These are phyloP conservation scores for Trapa incisa DNA, from an alignment of 345 rosid species.

Conservation along the genomic window DNA sequence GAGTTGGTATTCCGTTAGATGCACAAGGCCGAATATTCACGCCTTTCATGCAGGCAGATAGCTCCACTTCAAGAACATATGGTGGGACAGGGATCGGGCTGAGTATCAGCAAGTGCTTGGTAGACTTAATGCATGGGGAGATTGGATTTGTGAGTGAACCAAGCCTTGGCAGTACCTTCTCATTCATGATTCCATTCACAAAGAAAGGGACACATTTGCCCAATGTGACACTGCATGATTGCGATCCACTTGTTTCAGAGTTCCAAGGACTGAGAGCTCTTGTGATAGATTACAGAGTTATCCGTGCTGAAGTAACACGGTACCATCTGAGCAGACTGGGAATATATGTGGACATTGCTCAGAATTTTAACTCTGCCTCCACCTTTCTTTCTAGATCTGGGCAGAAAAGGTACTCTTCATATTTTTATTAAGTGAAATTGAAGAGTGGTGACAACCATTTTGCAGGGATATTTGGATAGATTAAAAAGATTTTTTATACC, in stretches of 20 bases:
- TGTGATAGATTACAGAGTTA: slow-evolving; percentile 56
- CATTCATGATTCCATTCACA: slow-evolving; percentile 56
- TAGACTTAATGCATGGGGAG: slow-evolving; percentile 89
- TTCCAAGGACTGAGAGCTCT: slow-evolving; percentile 54
- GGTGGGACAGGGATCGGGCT: slow-evolving; percentile 97
- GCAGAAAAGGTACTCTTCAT: slow-evolving; percentile 25
- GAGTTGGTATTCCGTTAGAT: slow-evolving; percentile 69
- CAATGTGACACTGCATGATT: slow-evolving; percentile 32
- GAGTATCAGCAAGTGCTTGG: slow-evolving; percentile 81
- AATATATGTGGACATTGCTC: slow-evolving; percentile 31
- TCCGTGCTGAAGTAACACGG: slow-evolving; percentile 66
- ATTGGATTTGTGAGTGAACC: slow-evolving; percentile 78
- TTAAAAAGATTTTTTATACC: no score
- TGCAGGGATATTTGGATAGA: no score
- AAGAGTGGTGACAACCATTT: no score
- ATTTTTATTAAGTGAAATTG: no score
- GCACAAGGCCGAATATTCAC: slow-evolving; percentile 77
- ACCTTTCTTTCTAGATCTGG: slow-evolving; percentile 20
- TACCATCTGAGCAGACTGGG: slow-evolving; percentile 74
- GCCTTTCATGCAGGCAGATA: slow-evolving; percentile 96
- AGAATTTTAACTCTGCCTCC: slow-evolving; percentile 32
- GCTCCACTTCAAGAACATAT: slow-evolving; percentile 88
- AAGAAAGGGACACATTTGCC: slow-evolving; percentile 32
- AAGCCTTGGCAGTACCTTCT: slow-evolving; percentile 69
- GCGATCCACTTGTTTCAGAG: slow-evolving; percentile 32